Conservation (phyloP, 176 grass and related monocot species). For the Zoysia pacifica region DNA sequence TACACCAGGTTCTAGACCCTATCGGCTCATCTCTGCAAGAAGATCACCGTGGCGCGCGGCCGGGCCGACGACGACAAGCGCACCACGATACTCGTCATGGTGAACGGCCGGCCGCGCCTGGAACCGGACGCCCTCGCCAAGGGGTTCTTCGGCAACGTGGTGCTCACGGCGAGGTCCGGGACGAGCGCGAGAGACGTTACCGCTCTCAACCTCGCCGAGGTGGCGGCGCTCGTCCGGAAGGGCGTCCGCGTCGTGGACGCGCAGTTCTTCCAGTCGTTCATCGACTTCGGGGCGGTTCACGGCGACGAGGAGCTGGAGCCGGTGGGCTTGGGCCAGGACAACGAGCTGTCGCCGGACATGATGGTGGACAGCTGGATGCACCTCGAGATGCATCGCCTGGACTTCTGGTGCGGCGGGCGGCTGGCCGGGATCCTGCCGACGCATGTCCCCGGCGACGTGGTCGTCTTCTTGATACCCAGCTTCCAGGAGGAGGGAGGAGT, state of each 20-base stretch:
- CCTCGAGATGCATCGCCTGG: neutral
- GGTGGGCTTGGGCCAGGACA: neutral
- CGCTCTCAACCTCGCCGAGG: neutral
- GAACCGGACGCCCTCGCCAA: neutral
- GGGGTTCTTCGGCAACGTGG: conserved; percentile 52
- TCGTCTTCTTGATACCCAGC: neutral
- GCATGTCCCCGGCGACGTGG: neutral
- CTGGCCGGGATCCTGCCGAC: neutral
- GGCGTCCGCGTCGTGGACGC: conserved; percentile 23
- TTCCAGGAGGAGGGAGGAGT: neutral
- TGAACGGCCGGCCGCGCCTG: conserved; percentile 46
- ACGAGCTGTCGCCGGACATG: neutral
- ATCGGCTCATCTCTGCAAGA: conserved; percentile 51
- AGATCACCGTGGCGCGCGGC: conserved; percentile 49
- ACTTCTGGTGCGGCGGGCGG: neutral
- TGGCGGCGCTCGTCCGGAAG: conserved; percentile 32
- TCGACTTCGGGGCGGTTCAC: neutral
- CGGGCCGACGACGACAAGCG: conserved; percentile 1
- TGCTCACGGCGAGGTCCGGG: conserved; percentile 43
- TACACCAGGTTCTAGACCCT: conserved; percentile 62
- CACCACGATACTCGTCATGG: conserved; percentile 42
- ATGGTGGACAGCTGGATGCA: neutral
- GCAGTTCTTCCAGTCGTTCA: conserved; percentile 44
- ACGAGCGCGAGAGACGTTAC: conserved; percentile 1
- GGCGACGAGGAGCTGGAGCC: neutral